Base-by-base conservation (phyloP, 345 rosid genomes). In the Anacardium occidentale region DNA sequence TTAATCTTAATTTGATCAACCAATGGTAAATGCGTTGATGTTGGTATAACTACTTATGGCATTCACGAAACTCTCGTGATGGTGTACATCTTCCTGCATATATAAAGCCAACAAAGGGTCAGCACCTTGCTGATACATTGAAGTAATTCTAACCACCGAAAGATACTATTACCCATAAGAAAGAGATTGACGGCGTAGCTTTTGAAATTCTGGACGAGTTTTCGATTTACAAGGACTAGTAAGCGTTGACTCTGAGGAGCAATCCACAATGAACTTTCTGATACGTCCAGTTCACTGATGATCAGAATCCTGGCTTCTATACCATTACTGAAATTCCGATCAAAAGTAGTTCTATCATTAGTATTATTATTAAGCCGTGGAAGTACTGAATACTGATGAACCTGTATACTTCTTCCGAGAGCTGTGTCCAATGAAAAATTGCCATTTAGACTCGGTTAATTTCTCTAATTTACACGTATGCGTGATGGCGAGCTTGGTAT, bases 61-160 rank as follows among this genome's bases (percentile, higher is more conserved):
- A n/a, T n/a, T n/a, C n/a, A n/a, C n/a, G n/a, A n/a, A n/a, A n/a
- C n/a, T n/a, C 74, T 50, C 78, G 22, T 84, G 86, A 77, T 88
- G 82, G n/a, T 53, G 42, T 24, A 84, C 58, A 83, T 88, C 88
- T 72, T 90, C 92, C 92, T 86, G 40, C 69, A 22, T 11, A 57
- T n/a, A n/a, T n/a, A n/a, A n/a, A n/a, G 17, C 51, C 13, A 10
- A 10, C 3, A 47, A 47, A 10, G 1, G 51, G 14, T 47, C 14
- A 47, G 51, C 17, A 47, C 12, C 51, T 9, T 47, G 14, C 3
- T 47, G 14, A 29, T 29, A 29, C 34, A 29, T 29, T 29, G 2
- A 29, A 29, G 13, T 20, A 21, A 48, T 9, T 14, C 15, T 29
- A 61, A 61, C 3, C 2, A 18, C 42, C 18, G 10, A 0, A 9